Percentiles rank a stretch among this genome's conserved stretches.
These are phyloP conservation scores for Cyclaneusma minus DNA, from an alignment of 2,329 filamentous ascomycete genomes.

Conservation along the genomic window DNA sequence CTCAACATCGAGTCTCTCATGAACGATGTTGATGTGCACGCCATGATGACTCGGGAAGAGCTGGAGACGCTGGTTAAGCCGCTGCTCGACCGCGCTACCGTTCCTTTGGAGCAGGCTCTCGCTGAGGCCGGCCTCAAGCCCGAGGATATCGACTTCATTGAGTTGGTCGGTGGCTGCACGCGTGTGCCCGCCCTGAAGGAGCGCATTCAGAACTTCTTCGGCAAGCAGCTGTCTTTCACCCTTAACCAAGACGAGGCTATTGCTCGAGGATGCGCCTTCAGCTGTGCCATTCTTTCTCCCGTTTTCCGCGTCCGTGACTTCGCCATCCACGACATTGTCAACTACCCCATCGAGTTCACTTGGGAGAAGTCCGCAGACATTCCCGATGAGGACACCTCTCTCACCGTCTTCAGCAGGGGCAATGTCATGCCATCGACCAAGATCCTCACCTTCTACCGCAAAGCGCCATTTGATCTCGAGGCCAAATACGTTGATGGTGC, in stretches of 20 bases:
- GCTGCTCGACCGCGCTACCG: slow-evolving; percentile 55
- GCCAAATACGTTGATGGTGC: slow-evolving; percentile 85
- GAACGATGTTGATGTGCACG: slow-evolving; percentile 86
- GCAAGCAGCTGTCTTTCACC: slow-evolving; percentile 85
- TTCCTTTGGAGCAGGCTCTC: slow-evolving; percentile 77
- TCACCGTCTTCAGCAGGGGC: slow-evolving; percentile 95
- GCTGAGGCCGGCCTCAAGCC: slow-evolving; percentile 81
- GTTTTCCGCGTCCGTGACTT: slow-evolving; percentile 99
- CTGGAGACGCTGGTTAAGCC: slow-evolving; percentile 84
- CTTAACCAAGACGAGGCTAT: slow-evolving; percentile 97
- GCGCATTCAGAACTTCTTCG: slow-evolving; percentile 77
- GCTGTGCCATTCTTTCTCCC: slow-evolving; percentile 91
- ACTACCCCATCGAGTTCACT: slow-evolving; percentile 94
- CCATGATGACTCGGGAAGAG: slow-evolving; percentile 85
- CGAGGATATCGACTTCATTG: slow-evolving; percentile 85
- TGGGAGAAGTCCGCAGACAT: slow-evolving; percentile 99
- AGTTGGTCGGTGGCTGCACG: slow-evolving; percentile 88
- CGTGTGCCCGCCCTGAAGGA: slow-evolving; percentile 91
- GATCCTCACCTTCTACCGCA: slow-evolving; percentile 98
- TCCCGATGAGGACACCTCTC: slow-evolving; percentile 91
- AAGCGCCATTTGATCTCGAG: slow-evolving; percentile 93
- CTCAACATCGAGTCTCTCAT: slow-evolving; percentile 97
- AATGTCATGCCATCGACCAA: slow-evolving; percentile 97
- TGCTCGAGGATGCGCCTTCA: slow-evolving; percentile 89
- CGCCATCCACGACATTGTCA: slow-evolving; percentile 90